A percentile compares a stretch with the other conserved stretches of the same genome.
These are phyloP conservation scores for Auricularia heimuer DNA, from an alignment of 768 basidiomycete species.

Conservation along the genomic window DNA sequence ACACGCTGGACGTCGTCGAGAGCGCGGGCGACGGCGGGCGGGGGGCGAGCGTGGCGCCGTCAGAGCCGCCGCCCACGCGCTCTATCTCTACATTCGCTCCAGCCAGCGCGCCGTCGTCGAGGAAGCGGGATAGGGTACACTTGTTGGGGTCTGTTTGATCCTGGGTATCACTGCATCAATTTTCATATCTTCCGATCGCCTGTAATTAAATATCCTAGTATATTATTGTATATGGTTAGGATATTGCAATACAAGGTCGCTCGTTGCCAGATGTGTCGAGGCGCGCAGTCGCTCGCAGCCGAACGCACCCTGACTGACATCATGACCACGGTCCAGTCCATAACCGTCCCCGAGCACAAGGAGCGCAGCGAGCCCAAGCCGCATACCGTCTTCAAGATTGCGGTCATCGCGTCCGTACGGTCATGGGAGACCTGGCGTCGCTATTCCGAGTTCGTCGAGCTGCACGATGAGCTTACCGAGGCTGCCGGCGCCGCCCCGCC, in stretches of 20 bases:
- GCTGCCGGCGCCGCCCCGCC: slow-evolving; percentile 78
- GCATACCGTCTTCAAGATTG: slow-evolving; percentile 76
- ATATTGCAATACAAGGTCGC: too few relatives aligned
- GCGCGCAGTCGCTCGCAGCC: background rate
- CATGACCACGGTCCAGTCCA: slow-evolving; percentile 70
- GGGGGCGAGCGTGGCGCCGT: background rate
- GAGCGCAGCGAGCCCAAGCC: slow-evolving; percentile 59
- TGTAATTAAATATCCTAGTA: too few relatives aligned
- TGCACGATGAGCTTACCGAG: slow-evolving; percentile 72
- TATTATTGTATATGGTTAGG: too few relatives aligned
- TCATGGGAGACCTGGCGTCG: slow-evolving; percentile 92
- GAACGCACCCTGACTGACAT: background rate
- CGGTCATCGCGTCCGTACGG: slow-evolving; percentile 78
- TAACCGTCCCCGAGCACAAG: slow-evolving; percentile 61
- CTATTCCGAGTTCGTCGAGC: slow-evolving; percentile 89
- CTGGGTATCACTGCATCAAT: too few relatives aligned
- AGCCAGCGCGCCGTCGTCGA: too few relatives aligned
- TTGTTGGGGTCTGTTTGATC: too few relatives aligned
- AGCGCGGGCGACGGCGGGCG: background rate
- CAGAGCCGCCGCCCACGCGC: too few relatives aligned
- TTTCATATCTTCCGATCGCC: too few relatives aligned
- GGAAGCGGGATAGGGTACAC: too few relatives aligned
- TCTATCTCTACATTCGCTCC: too few relatives aligned
- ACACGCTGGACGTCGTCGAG: background rate
- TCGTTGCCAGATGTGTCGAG: too few relatives aligned